Evolutionary conservation across 192 early-diverging fungal species (phyloP).

Genomic region (Chytriomyces hyalinus): DNA sequence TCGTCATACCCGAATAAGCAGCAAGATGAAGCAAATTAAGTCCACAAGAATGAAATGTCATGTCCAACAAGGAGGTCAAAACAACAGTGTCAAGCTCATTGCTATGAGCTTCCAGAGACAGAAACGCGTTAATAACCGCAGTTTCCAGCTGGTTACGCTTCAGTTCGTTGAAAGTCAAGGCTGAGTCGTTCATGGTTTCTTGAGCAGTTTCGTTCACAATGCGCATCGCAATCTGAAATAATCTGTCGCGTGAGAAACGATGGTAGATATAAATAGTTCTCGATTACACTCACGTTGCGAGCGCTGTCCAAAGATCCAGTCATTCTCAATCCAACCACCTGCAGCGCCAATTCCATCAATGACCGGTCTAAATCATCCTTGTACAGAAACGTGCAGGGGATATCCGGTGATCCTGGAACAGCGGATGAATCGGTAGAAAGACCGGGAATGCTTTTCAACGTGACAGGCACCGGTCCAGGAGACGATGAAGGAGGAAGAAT

Average conservation of each 20-base stretch:
- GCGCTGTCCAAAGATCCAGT: constrained; percentile 80
- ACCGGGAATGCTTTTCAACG: constrained; percentile 46
- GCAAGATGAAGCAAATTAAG: constrained; percentile 44
- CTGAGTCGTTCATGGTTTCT: constrained; percentile 24
- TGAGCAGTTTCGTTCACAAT: constrained; percentile 58
- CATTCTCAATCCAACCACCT: constrained; percentile 84
- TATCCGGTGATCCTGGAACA: constrained; percentile 7
- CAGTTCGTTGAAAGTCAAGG: constrained; percentile 21
- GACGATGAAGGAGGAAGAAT: constrained; percentile 76
- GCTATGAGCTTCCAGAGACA: constrained; percentile 7
- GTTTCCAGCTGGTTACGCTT: constrained; percentile 27
- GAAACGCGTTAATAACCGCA: constrained; percentile 21
- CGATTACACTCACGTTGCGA: constrained; percentile 41
- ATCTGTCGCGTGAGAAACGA: neutral
- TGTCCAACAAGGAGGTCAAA: constrained; percentile 22
- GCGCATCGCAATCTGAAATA: constrained; percentile 66
- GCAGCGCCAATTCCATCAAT: constrained; percentile 88
- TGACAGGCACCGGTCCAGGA: constrained; percentile 72
- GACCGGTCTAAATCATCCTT: constrained; percentile 82
- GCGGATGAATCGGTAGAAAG: neutral
- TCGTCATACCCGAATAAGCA: constrained; percentile 36
- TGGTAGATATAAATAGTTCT: neutral
- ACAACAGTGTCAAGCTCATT: neutral
- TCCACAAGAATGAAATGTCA: constrained; percentile 26
- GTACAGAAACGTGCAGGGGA: constrained; percentile 50